Evolutionary conservation across 805 yeast genomes (phyloP), one percentile per base, ranked within the genome.

Genomic region (Metschnikowia shivogae): DNA sequence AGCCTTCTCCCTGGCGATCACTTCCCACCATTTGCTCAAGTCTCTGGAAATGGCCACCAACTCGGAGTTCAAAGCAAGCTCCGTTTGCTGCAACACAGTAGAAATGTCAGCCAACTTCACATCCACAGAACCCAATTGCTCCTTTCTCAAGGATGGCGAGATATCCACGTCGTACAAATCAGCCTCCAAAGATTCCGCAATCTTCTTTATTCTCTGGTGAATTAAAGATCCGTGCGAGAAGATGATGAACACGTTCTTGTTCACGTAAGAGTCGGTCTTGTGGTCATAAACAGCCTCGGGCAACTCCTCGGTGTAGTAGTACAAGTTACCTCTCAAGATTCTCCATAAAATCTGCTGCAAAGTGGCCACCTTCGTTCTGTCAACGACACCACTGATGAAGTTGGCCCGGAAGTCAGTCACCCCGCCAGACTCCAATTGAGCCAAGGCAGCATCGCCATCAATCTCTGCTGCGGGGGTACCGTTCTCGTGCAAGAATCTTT

Each of bases 161-260:
- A 54, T 31, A 47, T 81, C 84, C 28, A 86, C 81, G 35, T 77
- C 74, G 61, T 80, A 86, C 22, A 89, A 72, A 50, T 76, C 80
- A 6, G 96, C 96, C 57, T 89, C 96, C 54, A 93, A 75, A 1
- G 98, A 88, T 59, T 89, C 97, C 49, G 95, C 81, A 46, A 95
- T 88, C 61, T 82, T 85, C 59, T 76, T 80, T 40, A 90, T 86
- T 62, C 92, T 81, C 49, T 78, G 73, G 43, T 84, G 63, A 46
- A 93, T 74, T 50, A 84, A 67, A 31, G 78, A 71, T 59, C 99
- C 99, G 67, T 95, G 98, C 17, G 97, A 86, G 59, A 90, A 90
- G 32, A 92, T 82, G 49, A 95, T 80, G 59, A 93, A 90, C 38
- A 89, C 83, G 60, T 83, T 86, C 63, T 92, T 92, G 52, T 78